Evolutionary conservation across 2,329 filamentous ascomycete genomes (phyloP).

Genomic region (Trichophyton mentagrophytes): DNA sequence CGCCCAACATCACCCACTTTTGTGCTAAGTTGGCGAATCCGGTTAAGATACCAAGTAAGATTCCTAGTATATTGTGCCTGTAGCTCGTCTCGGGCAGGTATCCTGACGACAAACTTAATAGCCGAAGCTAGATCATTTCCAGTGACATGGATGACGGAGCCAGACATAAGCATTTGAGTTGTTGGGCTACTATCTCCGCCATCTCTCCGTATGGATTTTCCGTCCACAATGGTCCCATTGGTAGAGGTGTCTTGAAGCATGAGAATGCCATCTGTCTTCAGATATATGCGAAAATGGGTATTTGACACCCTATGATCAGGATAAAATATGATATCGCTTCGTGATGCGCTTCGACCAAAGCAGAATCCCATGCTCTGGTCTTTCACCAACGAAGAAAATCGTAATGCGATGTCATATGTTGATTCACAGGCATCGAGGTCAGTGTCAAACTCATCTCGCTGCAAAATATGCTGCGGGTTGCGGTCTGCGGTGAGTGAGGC

Average conservation of each 20-base stretch:
- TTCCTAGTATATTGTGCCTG: slow-evolving; percentile 56
- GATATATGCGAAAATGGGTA: slow-evolving; percentile 85
- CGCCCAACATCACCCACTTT: slow-evolving; percentile 5
- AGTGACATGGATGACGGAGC: slow-evolving; percentile 59
- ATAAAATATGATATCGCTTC: slow-evolving; percentile 60
- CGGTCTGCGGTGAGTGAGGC: slow-evolving; percentile 44
- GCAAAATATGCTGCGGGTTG: slow-evolving; percentile 50
- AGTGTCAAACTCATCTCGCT: slow-evolving; percentile 34
- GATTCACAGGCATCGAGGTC: slow-evolving; percentile 22
- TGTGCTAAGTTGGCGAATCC: slow-evolving; percentile 17
- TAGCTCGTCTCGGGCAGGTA: slow-evolving; percentile 63
- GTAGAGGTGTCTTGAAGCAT: slow-evolving; percentile 92
- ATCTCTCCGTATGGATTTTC: slow-evolving; percentile 48
- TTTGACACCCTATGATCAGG: slow-evolving; percentile 75
- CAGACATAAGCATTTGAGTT: slow-evolving; percentile 55
- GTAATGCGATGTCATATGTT: slow-evolving; percentile 55
- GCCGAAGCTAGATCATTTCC: slow-evolving; percentile 42
- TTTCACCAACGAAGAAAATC: slow-evolving; percentile 61
- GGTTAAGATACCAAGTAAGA: slow-evolving; percentile 52
- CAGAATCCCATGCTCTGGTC: slow-evolving; percentile 60
- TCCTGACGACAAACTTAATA: slow-evolving; percentile 71
- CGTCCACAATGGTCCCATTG: slow-evolving; percentile 87
- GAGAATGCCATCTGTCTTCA: slow-evolving; percentile 71
- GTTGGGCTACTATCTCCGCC: slow-evolving; percentile 28
- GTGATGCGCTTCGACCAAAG: slow-evolving; percentile 63